phyloP scores from a whole-genome alignment of 1,139 yeast genomes.

The Sugiyamaella sp. region DNA sequence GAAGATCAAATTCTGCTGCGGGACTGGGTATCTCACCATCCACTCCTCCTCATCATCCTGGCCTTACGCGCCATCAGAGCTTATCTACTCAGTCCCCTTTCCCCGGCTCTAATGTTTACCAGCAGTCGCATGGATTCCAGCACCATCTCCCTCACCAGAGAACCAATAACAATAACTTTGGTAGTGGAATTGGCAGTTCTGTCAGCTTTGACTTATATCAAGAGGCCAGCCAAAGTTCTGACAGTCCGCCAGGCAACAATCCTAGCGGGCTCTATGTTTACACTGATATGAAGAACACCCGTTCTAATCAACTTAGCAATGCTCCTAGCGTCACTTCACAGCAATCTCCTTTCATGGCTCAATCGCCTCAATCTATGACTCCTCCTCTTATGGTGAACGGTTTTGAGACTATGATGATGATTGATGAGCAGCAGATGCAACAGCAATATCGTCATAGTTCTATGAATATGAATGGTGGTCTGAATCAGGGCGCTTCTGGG shows the following conservation, averaged over 20 bases:
- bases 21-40: conserved; percentile 27
- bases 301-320: conserved; percentile 7
- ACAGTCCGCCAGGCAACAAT: conserved; percentile 9
- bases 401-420: conserved; percentile 21
- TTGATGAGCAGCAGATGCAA: conserved; percentile 18
- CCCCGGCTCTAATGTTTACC: conserved; percentile 14
- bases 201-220: conserved; percentile 8
- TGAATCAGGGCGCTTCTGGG: conserved; percentile 17
- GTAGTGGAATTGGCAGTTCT: conserved; percentile 12
- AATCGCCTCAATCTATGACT: conserved; percentile 18
- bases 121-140: conserved; percentile 20
- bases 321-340: conserved; percentile 2
- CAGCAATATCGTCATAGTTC: conserved; percentile 7
- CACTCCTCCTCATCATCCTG: conserved; percentile 25
- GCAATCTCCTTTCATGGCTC: conserved; percentile 13
- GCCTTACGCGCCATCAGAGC: conserved; percentile 20
- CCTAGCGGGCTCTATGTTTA: conserved; percentile 12
- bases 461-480: conserved; percentile 8
- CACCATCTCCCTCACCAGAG: conserved; percentile 17
- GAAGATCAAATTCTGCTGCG: conserved; percentile 26
- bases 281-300: conserved; percentile 10
- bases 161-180: conserved; percentile 6
- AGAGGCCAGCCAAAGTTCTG: not conserved
- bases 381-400: conserved; percentile 22
- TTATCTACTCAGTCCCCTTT: conserved; percentile 18